Evolutionary conservation across 176 grass and related monocot species (phyloP), one percentile per base, ranked within the genome.

Genomic region (Triticum dicoccoides): DNA sequence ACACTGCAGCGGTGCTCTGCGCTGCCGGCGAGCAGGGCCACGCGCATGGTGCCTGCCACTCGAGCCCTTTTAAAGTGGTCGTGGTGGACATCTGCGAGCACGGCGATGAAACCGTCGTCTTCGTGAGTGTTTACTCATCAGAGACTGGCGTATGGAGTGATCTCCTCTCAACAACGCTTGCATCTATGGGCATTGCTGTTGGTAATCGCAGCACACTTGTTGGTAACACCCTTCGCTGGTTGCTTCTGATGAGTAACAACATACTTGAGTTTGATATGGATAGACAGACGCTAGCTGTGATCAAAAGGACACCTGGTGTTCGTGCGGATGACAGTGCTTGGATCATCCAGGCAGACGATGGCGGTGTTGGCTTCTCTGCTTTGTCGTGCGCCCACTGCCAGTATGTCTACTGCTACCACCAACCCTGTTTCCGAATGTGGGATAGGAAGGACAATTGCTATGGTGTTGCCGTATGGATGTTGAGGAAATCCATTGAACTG

Each of bases 251-350:
- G 34, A n/a, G 6, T 71, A 11, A 2, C 34, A 6, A 11, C 9
- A 79, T 62, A 37, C 11, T 79, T 41, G 34, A 79, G 77, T 79
- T 79, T 61, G 44, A 79, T 62, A 8, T 79, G 11, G 77, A 39
- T 0, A 24, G 7, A 4, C 4, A 4, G 32, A 39, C 2, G 0
- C 21, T 62, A 62, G 56, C 3, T 79, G 34, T 63, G 20, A 25
- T 8, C 34, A 4, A 63, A 6, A 61, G 11, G 34, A 21, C n/a
- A 24, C 3, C 3, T 9, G 58, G 20, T 14, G 21, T 5, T 45
- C 2, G 33, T 70, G 8, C 0, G 0, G 33, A 8, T 39, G 34
- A 25, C 38, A 45, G 5, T 44, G 11, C 2, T 61, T 8, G 4
- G 33, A 25, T 39, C 56, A 41, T 79, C 56, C 56, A n/a, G 34